These are phyloP conservation scores for Xylariaceae sp. DNA, from an alignment of 2,329 filamentous ascomycete genomes.

Conservation along the genomic window DNA sequence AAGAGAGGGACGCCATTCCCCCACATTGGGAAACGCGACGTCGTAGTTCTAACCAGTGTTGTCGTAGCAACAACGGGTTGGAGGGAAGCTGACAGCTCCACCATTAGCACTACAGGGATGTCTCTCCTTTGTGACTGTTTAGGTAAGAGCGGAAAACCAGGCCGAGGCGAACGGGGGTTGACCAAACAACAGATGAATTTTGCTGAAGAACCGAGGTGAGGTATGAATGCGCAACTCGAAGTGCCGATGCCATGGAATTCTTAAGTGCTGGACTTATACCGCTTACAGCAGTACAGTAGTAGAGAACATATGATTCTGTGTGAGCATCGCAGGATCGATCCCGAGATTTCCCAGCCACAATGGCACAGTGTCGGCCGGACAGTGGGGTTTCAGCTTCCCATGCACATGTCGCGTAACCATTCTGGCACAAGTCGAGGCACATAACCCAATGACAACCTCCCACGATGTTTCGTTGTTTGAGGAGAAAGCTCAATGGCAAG, in stretches of 20 bases:
- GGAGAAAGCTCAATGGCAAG: constrained; percentile 7
- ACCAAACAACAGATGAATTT: constrained; percentile 6
- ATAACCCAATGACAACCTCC: constrained; percentile 25
- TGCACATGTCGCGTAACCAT: constrained; percentile 11
- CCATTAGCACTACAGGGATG: constrained; percentile 9
- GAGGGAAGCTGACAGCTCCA: constrained; percentile 17
- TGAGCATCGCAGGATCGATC: background rate
- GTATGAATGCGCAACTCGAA: no score
- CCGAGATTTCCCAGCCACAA: background rate
- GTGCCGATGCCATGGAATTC: no score
- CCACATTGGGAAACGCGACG: background rate
- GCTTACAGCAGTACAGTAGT: no score
- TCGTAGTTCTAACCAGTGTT: background rate
- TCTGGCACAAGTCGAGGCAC: constrained; percentile 25
- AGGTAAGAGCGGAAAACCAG: background rate
- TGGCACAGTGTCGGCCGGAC: constrained; percentile 14
- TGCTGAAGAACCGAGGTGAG: constrained; percentile 8
- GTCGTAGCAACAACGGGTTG: constrained; percentile 19
- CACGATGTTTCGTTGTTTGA: constrained; percentile 26
- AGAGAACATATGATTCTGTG: no score
- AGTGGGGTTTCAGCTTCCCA: constrained; percentile 20
- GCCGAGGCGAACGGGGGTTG: constrained; percentile 11
- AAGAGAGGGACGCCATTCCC: background rate
- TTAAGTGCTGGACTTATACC: no score
- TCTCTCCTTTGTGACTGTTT: constrained; percentile 2